Conservation (phyloP, 768 basidiomycete species). For the Russula earlei region DNA sequence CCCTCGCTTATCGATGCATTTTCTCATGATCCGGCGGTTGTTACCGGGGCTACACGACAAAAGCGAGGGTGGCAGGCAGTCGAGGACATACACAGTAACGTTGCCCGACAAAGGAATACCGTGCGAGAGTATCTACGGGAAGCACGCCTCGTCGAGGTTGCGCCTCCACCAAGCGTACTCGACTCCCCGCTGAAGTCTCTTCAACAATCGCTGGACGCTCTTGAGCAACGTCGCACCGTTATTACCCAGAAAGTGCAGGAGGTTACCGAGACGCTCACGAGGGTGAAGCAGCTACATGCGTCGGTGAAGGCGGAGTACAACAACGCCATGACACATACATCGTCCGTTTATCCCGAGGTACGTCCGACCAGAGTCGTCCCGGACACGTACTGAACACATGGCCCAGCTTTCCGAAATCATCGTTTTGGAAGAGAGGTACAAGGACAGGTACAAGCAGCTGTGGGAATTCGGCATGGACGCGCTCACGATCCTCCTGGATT, state of each 20-base stretch:
- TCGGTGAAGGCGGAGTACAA: conserved; percentile 59
- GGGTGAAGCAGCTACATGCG: conserved; percentile 47
- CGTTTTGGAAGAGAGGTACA: conserved; percentile 68
- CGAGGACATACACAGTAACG: conserved; percentile 61
- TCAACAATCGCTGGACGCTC: conserved; percentile 36
- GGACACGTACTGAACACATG: background rate
- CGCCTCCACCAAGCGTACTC: conserved; percentile 40
- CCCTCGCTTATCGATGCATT: conserved; percentile 64
- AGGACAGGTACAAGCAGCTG: conserved; percentile 69
- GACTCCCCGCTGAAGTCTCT: conserved; percentile 40
- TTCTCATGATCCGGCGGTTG: conserved; percentile 68
- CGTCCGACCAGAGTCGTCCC: conserved; percentile 9
- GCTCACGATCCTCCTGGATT: conserved; percentile 64
- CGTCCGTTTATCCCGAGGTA: conserved; percentile 74
- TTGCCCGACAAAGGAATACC: conserved; percentile 47
- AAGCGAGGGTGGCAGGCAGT: conserved; percentile 61
- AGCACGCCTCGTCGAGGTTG: background rate
- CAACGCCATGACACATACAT: conserved; percentile 52
- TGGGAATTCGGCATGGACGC: conserved; percentile 79
- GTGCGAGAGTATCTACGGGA: conserved; percentile 19
- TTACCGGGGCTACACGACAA: conserved; percentile 54
- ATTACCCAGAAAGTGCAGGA: conserved; percentile 40
- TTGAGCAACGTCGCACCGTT: conserved; percentile 39
- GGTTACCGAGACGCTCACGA: conserved; percentile 39
- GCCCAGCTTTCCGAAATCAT: conserved; percentile 58